These are phyloP conservation scores for Bipolaris bicolor DNA, from an alignment of 2,329 filamentous ascomycete genomes.

Conservation along the genomic window DNA sequence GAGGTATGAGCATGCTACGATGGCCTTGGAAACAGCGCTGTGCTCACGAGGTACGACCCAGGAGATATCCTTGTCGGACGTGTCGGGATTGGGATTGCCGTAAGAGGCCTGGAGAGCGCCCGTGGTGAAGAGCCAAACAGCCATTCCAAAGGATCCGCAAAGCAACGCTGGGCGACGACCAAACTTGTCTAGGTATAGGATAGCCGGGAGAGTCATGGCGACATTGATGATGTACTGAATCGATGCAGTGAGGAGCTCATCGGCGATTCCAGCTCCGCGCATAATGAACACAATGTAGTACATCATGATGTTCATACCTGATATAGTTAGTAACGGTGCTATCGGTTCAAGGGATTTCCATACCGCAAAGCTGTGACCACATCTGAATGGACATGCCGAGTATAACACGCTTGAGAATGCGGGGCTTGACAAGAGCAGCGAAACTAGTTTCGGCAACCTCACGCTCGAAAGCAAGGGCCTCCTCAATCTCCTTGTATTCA, in stretches of 20 bases:
- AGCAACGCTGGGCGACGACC: conserved; percentile 65
- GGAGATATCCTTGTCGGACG: conserved; percentile 54
- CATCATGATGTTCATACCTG: conserved; percentile 8
- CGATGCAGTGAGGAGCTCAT: conserved; percentile 64
- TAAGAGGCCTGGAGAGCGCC: conserved; percentile 66
- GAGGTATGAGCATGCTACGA: conserved; percentile 54
- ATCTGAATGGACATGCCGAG: conserved; percentile 65
- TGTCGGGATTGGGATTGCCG: conserved; percentile 52
- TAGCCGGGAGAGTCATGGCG: conserved; percentile 63
- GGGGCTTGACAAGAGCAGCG: conserved; percentile 56
- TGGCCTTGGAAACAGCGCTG: conserved; percentile 61
- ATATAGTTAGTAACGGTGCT: background rate
- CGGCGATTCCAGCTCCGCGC: conserved; percentile 62
- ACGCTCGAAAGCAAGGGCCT: conserved; percentile 61
- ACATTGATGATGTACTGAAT: conserved; percentile 72
- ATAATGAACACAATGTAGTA: conserved; percentile 66
- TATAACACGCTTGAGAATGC: conserved; percentile 63
- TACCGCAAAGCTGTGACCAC: conserved; percentile 66
- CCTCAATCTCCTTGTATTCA: conserved; percentile 67
- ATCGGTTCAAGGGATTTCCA: conserved; percentile 56
- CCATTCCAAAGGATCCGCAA: conserved; percentile 63
- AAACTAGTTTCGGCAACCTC: conserved; percentile 60
- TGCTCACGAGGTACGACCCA: conserved; percentile 63
- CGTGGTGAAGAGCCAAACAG: conserved; percentile 64
- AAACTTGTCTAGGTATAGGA: conserved; percentile 65